phyloP scores from a whole-genome alignment of 1,284 basidiomycete genomes.

The Irpex lacteus region DNA sequence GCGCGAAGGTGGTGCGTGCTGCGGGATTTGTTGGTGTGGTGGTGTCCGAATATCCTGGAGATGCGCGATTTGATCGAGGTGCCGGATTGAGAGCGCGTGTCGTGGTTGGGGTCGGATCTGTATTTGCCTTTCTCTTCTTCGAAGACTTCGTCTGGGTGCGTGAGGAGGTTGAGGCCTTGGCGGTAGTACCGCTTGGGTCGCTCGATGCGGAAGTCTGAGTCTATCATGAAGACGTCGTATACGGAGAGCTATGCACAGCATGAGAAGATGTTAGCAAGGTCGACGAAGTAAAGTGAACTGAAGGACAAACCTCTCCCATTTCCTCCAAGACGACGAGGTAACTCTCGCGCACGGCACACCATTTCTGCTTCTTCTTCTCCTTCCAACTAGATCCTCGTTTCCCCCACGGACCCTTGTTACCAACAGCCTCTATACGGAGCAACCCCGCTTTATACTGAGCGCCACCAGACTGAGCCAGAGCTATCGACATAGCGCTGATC shows the following conservation, averaged over 20 bases:
- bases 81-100: slow-evolving; percentile 30
- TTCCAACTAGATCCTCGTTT: slow-evolving; percentile 66
- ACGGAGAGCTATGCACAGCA: slow-evolving; percentile 55
- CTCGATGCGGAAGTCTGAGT: slow-evolving; percentile 87
- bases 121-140: slow-evolving; percentile 22
- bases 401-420: slow-evolving; percentile 55
- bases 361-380: slow-evolving; percentile 72
- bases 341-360: slow-evolving; percentile 94
- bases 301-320: slow-evolving; percentile 70
- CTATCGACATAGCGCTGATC: slow-evolving; percentile 85
- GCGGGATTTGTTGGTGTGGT: background rate
- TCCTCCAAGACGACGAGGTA: slow-evolving; percentile 89
- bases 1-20: background rate
- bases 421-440: slow-evolving; percentile 55
- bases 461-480: slow-evolving; percentile 83
- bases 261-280: background rate
- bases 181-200: slow-evolving; percentile 75
- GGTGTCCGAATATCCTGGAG: slow-evolving; percentile 42
- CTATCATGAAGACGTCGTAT: slow-evolving; percentile 94
- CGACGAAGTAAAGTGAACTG: no score
- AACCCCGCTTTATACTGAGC: slow-evolving; percentile 89
- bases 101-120: slow-evolving; percentile 15
- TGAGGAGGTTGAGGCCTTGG: slow-evolving; percentile 67
- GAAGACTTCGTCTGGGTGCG: slow-evolving; percentile 25
- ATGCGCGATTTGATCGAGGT: slow-evolving; percentile 50